These are phyloP conservation scores for Debaryomyces sp. DNA, from an alignment of 1,139 yeast genomes.

Conservation along the genomic window DNA sequence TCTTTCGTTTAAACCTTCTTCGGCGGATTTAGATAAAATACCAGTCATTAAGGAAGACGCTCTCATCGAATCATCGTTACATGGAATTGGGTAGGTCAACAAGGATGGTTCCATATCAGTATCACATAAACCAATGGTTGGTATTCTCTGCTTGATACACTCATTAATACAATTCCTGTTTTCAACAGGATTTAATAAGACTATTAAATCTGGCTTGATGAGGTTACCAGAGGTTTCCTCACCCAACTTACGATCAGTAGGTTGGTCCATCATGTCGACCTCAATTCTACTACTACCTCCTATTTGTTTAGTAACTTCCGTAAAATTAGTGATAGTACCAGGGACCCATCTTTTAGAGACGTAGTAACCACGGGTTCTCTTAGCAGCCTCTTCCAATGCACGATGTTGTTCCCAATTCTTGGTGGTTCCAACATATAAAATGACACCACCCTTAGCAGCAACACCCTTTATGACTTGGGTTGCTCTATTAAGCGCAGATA, in stretches of 20 bases:
- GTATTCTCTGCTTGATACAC: conserved; percentile 80
- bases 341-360: conserved; percentile 92
- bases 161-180: conserved; percentile 81
- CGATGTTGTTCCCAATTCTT: conserved; percentile 69
- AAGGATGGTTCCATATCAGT: conserved; percentile 90
- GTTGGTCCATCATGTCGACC: conserved; percentile 41
- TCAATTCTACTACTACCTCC: conserved; percentile 58
- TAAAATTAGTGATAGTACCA: conserved; percentile 87
- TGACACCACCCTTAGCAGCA: conserved; percentile 80
- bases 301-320: conserved; percentile 75
- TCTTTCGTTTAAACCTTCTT: conserved; percentile 69
- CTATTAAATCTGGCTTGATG: conserved; percentile 86
- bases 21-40: conserved; percentile 82
- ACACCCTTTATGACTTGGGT: conserved; percentile 78
- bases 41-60: conserved; percentile 80
- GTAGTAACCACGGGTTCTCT: conserved; percentile 75
- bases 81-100: conserved; percentile 93
- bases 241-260: conserved; percentile 59
- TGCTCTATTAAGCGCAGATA: conserved; percentile 75
- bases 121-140: conserved; percentile 92
- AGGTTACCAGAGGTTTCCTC: conserved; percentile 46
- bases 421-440: conserved; percentile 83
- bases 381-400: conserved; percentile 78
- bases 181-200: conserved; percentile 85
- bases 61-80: conserved; percentile 91